Percentiles rank a stretch among this genome's conserved stretches.
These are phyloP conservation scores for Venturia aucupariae DNA, from an alignment of 2,329 filamentous ascomycete species.

Conservation along the genomic window DNA sequence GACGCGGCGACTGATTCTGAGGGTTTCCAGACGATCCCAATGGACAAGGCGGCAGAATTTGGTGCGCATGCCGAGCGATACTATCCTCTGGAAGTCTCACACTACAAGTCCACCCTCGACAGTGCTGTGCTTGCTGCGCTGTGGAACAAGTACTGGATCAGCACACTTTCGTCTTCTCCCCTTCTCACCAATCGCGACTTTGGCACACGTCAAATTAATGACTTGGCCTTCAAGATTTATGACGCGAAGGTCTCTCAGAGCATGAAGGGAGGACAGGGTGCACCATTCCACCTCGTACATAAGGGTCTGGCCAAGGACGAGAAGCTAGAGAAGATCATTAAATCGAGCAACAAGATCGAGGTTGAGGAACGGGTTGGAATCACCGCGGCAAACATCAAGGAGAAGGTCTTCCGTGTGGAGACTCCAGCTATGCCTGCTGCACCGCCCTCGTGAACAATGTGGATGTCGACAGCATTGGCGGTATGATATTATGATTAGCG, in stretches of 20 bases:
- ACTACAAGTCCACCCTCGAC: slow-evolving; percentile 91
- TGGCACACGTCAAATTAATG: slow-evolving; percentile 81
- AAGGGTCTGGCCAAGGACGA: slow-evolving; percentile 29
- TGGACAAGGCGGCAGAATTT: slow-evolving; percentile 93
- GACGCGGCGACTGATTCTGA: slow-evolving; percentile 34
- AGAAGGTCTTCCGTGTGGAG: slow-evolving; percentile 42
- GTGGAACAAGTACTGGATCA: slow-evolving; percentile 99
- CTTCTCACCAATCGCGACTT: slow-evolving; percentile 90
- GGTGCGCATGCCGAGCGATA: slow-evolving; percentile 86
- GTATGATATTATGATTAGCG: slow-evolving; percentile 6
- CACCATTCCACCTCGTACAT: slow-evolving; percentile 14
- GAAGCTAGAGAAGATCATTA: slow-evolving; percentile 51
- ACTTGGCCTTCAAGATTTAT: slow-evolving; percentile 73
- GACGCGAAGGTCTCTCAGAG: slow-evolving; percentile 46
- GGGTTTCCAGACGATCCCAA: slow-evolving; percentile 68
- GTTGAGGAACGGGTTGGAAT: slow-evolving; percentile 55
- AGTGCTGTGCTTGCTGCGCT: slow-evolving; percentile 75
- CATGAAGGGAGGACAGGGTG: slow-evolving; percentile 20
- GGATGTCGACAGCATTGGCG: background rate
- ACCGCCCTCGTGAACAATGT: background rate
- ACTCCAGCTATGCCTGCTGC: background rate
- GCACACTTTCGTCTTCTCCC: slow-evolving; percentile 84
- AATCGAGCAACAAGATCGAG: slow-evolving; percentile 52
- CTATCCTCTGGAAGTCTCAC: slow-evolving; percentile 82
- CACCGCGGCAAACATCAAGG: slow-evolving; percentile 54